Conservation (phyloP, 169 alveolate genomes). For the Cryptosporidium bovis region DNA sequence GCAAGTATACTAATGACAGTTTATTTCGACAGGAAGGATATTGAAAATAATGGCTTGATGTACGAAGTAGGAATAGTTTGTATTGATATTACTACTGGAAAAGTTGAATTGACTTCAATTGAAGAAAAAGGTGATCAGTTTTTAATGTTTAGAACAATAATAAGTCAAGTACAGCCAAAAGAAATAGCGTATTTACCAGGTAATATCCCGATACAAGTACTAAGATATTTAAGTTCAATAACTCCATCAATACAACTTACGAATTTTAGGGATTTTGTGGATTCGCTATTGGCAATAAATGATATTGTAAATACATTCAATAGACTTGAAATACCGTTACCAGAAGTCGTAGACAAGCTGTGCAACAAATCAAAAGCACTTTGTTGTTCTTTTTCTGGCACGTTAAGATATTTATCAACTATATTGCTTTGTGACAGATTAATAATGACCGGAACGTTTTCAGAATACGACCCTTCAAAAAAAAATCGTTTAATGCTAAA, state of each 20-base stretch:
- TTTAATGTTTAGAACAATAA: slow-evolving; percentile 77
- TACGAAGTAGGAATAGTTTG: slow-evolving; percentile 86
- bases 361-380: slow-evolving; percentile 35
- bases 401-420: slow-evolving; percentile 44
- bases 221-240: slow-evolving; percentile 48
- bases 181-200: slow-evolving; percentile 82
- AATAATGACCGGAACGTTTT: slow-evolving; percentile 45
- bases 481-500: slow-evolving; percentile 74
- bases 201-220: slow-evolving; percentile 57
- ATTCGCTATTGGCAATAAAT: slow-evolving; percentile 46
- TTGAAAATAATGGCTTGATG: slow-evolving; percentile 39
- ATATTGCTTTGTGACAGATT: slow-evolving; percentile 66
- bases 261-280: slow-evolving; percentile 52
- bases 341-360: slow-evolving; percentile 27
- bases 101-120: slow-evolving; percentile 72
- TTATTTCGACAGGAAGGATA: slow-evolving; percentile 51
- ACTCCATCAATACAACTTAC: slow-evolving; percentile 66
- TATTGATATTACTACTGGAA: slow-evolving; percentile 86
- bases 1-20: slow-evolving; percentile 63
- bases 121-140: slow-evolving; percentile 81
- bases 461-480: slow-evolving; percentile 55
- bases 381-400: slow-evolving; percentile 64
- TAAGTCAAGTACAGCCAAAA: slow-evolving; percentile 86
- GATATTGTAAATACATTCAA: slow-evolving; percentile 50
- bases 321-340: slow-evolving; percentile 26